Evolutionary conservation across 1,284 basidiomycete species (phyloP).

Genomic region (Irpex rosettiformis): DNA sequence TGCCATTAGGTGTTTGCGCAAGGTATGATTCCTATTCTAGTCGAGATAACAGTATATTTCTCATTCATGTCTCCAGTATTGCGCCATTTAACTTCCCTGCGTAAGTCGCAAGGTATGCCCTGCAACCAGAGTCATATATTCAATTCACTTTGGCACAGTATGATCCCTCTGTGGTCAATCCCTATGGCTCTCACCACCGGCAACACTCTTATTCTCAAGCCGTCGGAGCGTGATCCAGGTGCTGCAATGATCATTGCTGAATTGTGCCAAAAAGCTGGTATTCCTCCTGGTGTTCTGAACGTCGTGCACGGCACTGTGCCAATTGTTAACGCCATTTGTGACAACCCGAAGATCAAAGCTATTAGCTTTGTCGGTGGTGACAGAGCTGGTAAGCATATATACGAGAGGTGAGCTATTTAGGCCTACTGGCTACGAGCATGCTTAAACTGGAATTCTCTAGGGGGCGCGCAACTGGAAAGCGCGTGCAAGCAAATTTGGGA

Average conservation of each 20-base stretch:
- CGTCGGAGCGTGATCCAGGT: constrained; percentile 94
- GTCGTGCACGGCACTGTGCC: constrained; percentile 88
- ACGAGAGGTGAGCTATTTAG: constrained; percentile 66
- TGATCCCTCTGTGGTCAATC: constrained; percentile 97
- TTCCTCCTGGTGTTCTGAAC: constrained; percentile 81
- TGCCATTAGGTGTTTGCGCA: constrained; percentile 79
- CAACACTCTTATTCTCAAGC: constrained; percentile 94
- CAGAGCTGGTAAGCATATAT: constrained; percentile 91
- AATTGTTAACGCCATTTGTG: constrained; percentile 93
- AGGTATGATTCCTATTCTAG: constrained; percentile 37
- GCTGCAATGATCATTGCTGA: constrained; percentile 98
- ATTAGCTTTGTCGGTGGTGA: constrained; percentile 99
- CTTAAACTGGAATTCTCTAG: constrained; percentile 34
- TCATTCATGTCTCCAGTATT: constrained; percentile 47
- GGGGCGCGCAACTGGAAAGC: constrained; percentile 84
- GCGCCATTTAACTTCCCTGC: constrained; percentile 94
- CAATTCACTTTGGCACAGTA: constrained; percentile 42
- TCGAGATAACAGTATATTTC: constrained; percentile 17
- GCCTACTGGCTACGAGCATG: background rate
- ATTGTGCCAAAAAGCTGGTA: constrained; percentile 81
- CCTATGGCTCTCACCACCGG: constrained; percentile 88
- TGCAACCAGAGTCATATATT: background rate
- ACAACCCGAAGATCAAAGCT: constrained; percentile 87
- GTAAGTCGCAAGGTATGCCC: constrained; percentile 37
- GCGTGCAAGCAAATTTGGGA: constrained; percentile 83